Percentiles rank a stretch among this genome's conserved stretches.
phyloP scores from a whole-genome alignment of 208 protist genomes.

The Vickermania spadyakhi region DNA sequence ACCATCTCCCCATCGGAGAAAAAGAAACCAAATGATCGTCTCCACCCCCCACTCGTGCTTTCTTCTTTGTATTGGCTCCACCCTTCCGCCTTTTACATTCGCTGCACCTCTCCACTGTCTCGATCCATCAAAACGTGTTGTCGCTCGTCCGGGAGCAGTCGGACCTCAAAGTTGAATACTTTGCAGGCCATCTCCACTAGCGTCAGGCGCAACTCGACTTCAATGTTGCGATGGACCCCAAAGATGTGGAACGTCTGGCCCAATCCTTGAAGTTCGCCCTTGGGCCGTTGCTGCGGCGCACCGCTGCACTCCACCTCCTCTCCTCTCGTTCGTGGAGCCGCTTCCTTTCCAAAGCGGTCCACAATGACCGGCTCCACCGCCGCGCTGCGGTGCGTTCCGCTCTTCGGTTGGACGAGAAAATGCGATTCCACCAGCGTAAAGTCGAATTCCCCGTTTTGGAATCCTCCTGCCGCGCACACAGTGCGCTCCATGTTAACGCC shows the following conservation, averaged over 20 bases:
- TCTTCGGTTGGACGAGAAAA: constrained; percentile 5
- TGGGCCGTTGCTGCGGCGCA: background rate
- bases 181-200: constrained; percentile 45
- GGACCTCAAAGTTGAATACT: constrained; percentile 52
- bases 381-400: background rate
- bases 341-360: constrained; percentile 4
- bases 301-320: background rate
- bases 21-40: no score
- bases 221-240: constrained; percentile 32
- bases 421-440: constrained; percentile 12
- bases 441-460: constrained; percentile 17
- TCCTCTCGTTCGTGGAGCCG: no score
- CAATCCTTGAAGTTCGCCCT: constrained; percentile 20
- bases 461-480: constrained; percentile 23
- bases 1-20: no score
- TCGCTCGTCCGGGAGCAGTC: constrained; percentile 37
- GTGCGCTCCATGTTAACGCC: constrained; percentile 32
- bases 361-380: constrained; percentile 5
- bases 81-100: background rate
- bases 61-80: no score
- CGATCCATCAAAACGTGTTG: constrained; percentile 45
- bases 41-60: no score
- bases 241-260: constrained; percentile 53
- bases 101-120: constrained; percentile 30
- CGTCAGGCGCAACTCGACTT: constrained; percentile 49